A percentile compares a stretch with the other conserved stretches of the same genome.
Evolutionary conservation across 1,139 yeast genomes (phyloP).

Genomic region (Zygosaccharomyces pseudobailii): DNA sequence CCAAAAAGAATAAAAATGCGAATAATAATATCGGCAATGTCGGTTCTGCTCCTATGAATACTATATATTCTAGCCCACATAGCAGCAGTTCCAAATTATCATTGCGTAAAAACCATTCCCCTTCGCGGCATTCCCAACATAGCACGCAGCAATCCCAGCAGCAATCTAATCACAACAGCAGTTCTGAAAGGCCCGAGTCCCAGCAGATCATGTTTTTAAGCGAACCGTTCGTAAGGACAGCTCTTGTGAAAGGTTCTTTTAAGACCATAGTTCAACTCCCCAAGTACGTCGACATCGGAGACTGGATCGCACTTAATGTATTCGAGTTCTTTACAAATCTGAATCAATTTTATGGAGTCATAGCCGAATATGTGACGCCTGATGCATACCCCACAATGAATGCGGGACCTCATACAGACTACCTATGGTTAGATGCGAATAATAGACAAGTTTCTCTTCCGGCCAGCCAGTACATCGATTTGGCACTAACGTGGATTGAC

Average conservation of each 20-base stretch:
- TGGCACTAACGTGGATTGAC: constrained; percentile 86
- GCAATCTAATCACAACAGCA: constrained; percentile 14
- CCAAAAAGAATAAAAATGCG: constrained; percentile 37
- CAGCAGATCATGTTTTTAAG: constrained; percentile 53
- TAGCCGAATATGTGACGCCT: constrained; percentile 84
- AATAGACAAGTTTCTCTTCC: constrained; percentile 80
- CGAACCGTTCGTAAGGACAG: constrained; percentile 91
- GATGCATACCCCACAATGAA: constrained; percentile 91
- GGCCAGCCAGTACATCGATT: constrained; percentile 88
- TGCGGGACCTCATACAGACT: constrained; percentile 90
- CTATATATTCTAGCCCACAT: constrained; percentile 32
- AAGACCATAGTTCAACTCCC: constrained; percentile 94
- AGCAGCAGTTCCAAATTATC: constrained; percentile 37
- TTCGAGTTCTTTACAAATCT: constrained; percentile 85
- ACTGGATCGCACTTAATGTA: constrained; percentile 91
- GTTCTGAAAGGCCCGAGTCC: constrained; percentile 42
- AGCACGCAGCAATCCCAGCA: constrained; percentile 14
- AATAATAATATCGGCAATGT: constrained; percentile 12
- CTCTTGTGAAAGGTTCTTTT: constrained; percentile 95
- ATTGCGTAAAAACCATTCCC: constrained; percentile 35
- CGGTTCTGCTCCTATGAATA: constrained; percentile 17
- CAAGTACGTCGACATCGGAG: constrained; percentile 87
- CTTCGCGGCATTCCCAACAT: constrained; percentile 27
- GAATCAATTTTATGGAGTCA: constrained; percentile 81
- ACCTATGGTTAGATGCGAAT: constrained; percentile 81